Evolutionary conservation across 2,329 filamentous ascomycete species (phyloP).

Genomic region (Exophiala xenobiotica): DNA sequence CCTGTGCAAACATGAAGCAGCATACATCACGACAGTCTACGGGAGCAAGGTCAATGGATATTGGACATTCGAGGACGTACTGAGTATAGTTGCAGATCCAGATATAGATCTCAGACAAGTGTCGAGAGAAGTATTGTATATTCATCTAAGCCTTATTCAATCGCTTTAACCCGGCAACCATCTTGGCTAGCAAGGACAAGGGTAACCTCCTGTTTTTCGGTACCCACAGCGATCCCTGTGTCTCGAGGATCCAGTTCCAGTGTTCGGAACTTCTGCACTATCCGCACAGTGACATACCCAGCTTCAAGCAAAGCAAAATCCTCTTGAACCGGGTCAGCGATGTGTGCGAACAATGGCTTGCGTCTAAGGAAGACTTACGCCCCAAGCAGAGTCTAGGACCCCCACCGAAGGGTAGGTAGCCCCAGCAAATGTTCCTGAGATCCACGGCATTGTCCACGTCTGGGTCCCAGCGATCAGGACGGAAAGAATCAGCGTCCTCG

Average conservation of each 20-base stretch:
- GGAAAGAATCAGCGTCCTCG: constrained; percentile 7
- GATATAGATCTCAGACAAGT: too few species aligned
- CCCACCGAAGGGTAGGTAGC: constrained; percentile 33
- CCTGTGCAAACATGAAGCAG: too few species aligned
- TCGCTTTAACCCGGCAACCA: constrained; percentile 27
- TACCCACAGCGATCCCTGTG: not conserved
- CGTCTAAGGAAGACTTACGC: too few species aligned
- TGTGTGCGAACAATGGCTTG: too few species aligned
- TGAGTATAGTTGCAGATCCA: too few species aligned
- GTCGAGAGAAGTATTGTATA: too few species aligned
- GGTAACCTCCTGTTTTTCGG: constrained; percentile 17
- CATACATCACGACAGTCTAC: too few species aligned
- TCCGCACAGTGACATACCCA: constrained; percentile 28
- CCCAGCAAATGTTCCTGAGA: constrained; percentile 36
- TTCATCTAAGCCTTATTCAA: too few species aligned
- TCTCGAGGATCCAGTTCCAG: constrained; percentile 9
- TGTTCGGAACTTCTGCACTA: constrained; percentile 28
- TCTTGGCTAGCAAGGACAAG: constrained; percentile 17
- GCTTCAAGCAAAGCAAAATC: constrained; percentile 32
- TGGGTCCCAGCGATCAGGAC: constrained; percentile 14
- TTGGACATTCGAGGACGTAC: too few species aligned
- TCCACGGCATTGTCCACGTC: too few species aligned
- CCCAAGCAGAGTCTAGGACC: constrained; percentile 34
- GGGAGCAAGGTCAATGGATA: too few species aligned
- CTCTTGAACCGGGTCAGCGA: too few species aligned